phyloP scores from a whole-genome alignment of 2,329 filamentous ascomycete genomes.

The Claviceps cyperi region DNA sequence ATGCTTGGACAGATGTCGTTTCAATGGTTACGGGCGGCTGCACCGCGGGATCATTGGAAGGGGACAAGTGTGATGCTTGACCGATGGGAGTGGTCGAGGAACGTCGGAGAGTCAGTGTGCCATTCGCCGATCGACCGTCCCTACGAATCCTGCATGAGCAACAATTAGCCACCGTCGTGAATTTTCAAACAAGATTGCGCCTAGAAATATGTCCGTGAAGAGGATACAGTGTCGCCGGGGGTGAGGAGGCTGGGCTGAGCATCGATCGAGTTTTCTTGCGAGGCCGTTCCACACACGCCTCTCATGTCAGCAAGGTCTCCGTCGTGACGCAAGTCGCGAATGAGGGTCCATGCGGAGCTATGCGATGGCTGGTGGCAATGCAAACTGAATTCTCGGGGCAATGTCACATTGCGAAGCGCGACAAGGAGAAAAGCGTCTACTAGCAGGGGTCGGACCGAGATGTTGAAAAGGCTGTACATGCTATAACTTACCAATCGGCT shows the following conservation, averaged over 20 bases:
- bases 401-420: background rate
- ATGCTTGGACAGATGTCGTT: slow-evolving; percentile 19
- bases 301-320: background rate
- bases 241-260: background rate
- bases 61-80: slow-evolving; percentile 23
- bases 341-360: background rate
- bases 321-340: background rate
- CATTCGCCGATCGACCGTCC: slow-evolving; percentile 43
- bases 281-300: background rate
- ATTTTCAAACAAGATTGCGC: background rate
- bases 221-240: background rate
- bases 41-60: slow-evolving; percentile 23
- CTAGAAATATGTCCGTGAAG: background rate
- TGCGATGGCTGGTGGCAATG: background rate
- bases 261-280: background rate
- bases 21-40: slow-evolving; percentile 22
- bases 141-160: slow-evolving; percentile 36
- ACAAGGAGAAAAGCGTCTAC: background rate
- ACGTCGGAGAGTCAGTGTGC: slow-evolving; percentile 50
- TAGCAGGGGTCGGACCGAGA: background rate
- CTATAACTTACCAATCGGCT: slow-evolving; percentile 55
- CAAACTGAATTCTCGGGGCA: background rate
- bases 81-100: slow-evolving; percentile 42
- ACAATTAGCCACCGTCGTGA: background rate
- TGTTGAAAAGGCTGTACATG: background rate